phyloP scores from a whole-genome alignment of 2,329 filamentous ascomycete genomes.

The Remersonia thermophila region DNA sequence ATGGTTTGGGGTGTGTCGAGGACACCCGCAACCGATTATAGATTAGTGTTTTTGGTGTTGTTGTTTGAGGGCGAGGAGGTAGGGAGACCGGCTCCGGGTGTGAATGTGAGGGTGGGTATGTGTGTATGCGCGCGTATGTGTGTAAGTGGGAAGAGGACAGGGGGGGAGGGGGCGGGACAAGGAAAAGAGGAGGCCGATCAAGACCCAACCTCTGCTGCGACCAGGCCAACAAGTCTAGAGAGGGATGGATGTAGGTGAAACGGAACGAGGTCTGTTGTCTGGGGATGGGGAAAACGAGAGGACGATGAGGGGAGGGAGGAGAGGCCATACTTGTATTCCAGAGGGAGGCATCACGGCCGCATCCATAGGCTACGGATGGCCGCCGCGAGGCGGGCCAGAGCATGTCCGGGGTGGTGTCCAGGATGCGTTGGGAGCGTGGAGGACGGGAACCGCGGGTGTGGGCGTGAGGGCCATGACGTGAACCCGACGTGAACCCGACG shows the following conservation, averaged over 20 bases:
- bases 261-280: slow-evolving; percentile 11
- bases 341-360: slow-evolving; percentile 10
- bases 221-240: slow-evolving; percentile 18
- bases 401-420: slow-evolving; percentile 1
- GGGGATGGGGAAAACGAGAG: slow-evolving; percentile 18
- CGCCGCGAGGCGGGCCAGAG: slow-evolving; percentile 14
- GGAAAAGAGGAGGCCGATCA: slow-evolving; percentile 8
- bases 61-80: slow-evolving; percentile 3
- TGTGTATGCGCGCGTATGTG: too few species aligned
- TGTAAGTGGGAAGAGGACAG: slow-evolving; percentile 8
- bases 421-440: slow-evolving; percentile 3
- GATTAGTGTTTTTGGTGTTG: slow-evolving; percentile 11
- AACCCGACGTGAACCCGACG: slow-evolving; percentile 3
- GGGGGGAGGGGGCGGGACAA: slow-evolving; percentile 14
- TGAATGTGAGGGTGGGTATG: too few species aligned
- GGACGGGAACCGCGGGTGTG: slow-evolving; percentile 7
- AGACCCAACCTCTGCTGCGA: slow-evolving; percentile 15
- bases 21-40: slow-evolving; percentile 17
- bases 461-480: slow-evolving; percentile 4
- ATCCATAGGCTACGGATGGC: slow-evolving; percentile 18
- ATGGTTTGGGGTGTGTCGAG: slow-evolving; percentile 12
- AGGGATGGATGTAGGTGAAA: slow-evolving; percentile 11
- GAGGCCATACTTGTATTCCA: slow-evolving; percentile 21
- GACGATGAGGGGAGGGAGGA: slow-evolving; percentile 14
- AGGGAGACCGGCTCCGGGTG: slow-evolving; percentile 20